Evolutionary conservation across 176 grass and related monocot species (phyloP).

Genomic region (Raddia distichophylla): DNA sequence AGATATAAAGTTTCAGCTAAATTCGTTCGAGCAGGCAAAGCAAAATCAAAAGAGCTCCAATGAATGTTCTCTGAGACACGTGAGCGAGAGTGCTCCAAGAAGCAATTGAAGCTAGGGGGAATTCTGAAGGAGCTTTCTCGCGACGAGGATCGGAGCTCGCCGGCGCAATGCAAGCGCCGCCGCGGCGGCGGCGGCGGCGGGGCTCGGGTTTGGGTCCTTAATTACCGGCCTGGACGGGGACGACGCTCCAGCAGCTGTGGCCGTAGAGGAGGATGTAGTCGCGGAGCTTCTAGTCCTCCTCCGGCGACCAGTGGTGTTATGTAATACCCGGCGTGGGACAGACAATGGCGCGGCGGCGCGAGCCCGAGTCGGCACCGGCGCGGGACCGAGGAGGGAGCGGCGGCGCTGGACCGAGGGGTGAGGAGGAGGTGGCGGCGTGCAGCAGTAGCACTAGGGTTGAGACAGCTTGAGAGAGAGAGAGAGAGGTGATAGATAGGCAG

Average conservation of each 20-base stretch:
- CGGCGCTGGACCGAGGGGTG: too few relatives aligned
- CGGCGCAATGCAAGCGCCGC: background rate
- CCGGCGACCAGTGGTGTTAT: slow-evolving; percentile 71
- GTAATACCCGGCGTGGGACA: too few relatives aligned
- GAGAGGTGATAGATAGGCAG: too few relatives aligned
- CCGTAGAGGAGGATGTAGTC: slow-evolving; percentile 81
- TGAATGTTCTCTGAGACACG: background rate
- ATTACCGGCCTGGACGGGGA: slow-evolving; percentile 80
- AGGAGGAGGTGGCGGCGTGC: too few relatives aligned
- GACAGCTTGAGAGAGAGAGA: too few relatives aligned
- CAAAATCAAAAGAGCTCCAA: background rate
- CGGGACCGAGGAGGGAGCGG: too few relatives aligned
- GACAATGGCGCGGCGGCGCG: too few relatives aligned
- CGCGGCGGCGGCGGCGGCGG: background rate
- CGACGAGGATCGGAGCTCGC: background rate
- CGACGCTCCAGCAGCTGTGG: slow-evolving; percentile 83
- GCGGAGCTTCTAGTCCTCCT: slow-evolving; percentile 81
- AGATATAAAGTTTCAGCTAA: background rate
- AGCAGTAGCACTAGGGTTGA: too few relatives aligned
- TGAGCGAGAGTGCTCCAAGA: background rate
- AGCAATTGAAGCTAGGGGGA: background rate
- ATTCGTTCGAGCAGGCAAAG: background rate
- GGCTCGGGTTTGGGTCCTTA: background rate
- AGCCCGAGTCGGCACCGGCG: too few relatives aligned
- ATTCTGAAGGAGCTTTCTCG: background rate